These are phyloP conservation scores for Fusarium robinianum DNA, from an alignment of 2,329 filamentous ascomycete species.

Conservation along the genomic window DNA sequence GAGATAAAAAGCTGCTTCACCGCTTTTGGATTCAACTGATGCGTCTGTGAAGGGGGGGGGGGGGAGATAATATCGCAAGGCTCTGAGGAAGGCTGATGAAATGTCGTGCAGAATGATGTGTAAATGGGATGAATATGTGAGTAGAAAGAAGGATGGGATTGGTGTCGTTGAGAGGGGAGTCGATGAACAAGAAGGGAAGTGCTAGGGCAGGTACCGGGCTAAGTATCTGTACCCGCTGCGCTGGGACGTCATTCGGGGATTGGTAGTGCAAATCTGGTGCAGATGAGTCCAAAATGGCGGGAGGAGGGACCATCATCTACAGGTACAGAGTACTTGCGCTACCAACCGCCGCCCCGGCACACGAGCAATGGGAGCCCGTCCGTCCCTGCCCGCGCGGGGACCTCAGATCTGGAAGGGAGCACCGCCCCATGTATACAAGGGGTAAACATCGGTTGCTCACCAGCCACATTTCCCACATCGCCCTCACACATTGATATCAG, in stretches of 20 bases:
- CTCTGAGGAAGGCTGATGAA: background rate
- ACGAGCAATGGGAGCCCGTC: too few relatives aligned
- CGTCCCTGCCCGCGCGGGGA: too few relatives aligned
- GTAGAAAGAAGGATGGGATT: conserved; percentile 9
- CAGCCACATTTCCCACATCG: conserved; percentile 5
- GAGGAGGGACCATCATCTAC: background rate
- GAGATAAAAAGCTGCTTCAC: conserved; percentile 5
- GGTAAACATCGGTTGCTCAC: conserved; percentile 15
- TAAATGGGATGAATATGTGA: background rate
- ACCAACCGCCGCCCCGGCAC: too few relatives aligned
- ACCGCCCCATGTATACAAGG: too few relatives aligned
- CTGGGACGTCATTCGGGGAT: conserved; percentile 21
- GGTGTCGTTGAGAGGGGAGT: conserved; percentile 22
- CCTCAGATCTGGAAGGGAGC: too few relatives aligned
- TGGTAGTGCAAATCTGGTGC: conserved; percentile 12
- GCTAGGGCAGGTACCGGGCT: conserved; percentile 1
- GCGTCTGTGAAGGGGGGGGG: background rate
- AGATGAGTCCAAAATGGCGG: background rate
- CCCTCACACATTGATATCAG: too few relatives aligned
- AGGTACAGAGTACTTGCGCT: conserved; percentile 30
- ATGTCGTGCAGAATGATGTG: background rate
- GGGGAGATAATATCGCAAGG: background rate
- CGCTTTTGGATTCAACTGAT: conserved; percentile 7
- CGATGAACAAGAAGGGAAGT: background rate
- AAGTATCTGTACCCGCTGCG: conserved; percentile 23